Conservation (phyloP, 768 basidiomycete genomes). For the Amanita thiersii region DNA sequence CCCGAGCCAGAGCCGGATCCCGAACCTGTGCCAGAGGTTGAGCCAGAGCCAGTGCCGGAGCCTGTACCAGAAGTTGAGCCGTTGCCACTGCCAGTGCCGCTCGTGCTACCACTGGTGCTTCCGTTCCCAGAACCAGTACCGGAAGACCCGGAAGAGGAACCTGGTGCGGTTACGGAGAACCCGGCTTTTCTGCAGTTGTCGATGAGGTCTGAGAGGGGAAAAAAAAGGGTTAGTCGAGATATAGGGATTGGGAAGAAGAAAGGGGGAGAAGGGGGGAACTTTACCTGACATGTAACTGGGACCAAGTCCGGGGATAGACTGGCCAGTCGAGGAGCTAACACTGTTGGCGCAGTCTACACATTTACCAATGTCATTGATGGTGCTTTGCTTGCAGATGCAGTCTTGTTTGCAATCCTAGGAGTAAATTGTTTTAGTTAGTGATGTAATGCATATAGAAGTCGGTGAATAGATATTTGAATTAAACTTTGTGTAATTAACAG, state of each 20-base stretch:
- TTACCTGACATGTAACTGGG: neutral
- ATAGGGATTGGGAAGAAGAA: neutral
- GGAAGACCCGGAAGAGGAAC: no score
- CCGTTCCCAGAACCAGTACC: no score
- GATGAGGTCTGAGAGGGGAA: neutral
- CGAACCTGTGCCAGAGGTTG: neutral
- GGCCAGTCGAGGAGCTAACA: neutral
- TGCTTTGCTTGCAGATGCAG: slow-evolving; percentile 1
- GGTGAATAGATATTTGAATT: no score
- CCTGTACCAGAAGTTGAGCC: neutral
- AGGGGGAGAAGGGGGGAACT: neutral
- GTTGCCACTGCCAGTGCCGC: neutral
- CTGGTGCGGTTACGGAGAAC: neutral
- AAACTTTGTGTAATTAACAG: neutral
- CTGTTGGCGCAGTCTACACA: slow-evolving; percentile 1
- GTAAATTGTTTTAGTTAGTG: no score
- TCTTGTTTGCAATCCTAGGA: neutral
- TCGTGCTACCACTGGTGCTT: neutral
- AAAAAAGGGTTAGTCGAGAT: neutral
- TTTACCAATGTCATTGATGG: neutral
- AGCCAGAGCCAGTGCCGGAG: neutral
- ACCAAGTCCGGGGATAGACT: neutral
- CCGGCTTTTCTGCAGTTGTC: neutral
- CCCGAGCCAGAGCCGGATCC: neutral
- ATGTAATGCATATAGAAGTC: no score